Evolutionary conservation across 192 early-diverging fungal genomes (phyloP).

Genomic region (Geosiphon pyriformis): DNA sequence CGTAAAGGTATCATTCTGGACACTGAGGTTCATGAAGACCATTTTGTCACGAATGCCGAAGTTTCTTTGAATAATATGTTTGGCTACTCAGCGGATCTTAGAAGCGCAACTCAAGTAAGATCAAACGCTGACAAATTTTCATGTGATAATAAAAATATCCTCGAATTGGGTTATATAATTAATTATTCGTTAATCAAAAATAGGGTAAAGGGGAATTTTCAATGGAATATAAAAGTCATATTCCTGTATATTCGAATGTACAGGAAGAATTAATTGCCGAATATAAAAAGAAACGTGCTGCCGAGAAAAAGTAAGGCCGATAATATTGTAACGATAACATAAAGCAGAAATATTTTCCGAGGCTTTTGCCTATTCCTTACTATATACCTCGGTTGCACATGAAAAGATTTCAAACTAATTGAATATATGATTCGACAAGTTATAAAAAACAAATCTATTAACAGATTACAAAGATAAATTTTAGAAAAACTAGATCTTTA

Average conservation of each 20-base stretch:
- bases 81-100: slow-evolving; percentile 94
- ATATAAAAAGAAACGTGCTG: slow-evolving; percentile 66
- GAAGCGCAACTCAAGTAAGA: slow-evolving; percentile 62
- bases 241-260: slow-evolving; percentile 67
- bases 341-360: too few relatives aligned
- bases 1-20: slow-evolving; percentile 94
- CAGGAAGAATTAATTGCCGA: slow-evolving; percentile 86
- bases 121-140: not conserved
- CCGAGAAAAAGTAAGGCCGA: slow-evolving; percentile 33
- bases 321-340: too few relatives aligned
- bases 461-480: too few relatives aligned
- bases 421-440: too few relatives aligned
- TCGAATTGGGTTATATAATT: not conserved
- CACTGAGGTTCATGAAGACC: slow-evolving; percentile 88
- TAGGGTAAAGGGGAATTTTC: slow-evolving; percentile 97
- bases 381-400: too few relatives aligned
- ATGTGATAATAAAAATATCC: not conserved
- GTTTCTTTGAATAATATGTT: slow-evolving; percentile 99
- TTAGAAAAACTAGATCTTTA: too few relatives aligned
- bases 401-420: too few relatives aligned
- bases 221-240: slow-evolving; percentile 93
- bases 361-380: too few relatives aligned
- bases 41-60: slow-evolving; percentile 77
- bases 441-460: too few relatives aligned
- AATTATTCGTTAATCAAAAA: not conserved